Evolutionary conservation across 345 rosid genomes (phyloP), one percentile per base, ranked within the genome.

Genomic region (Eucalyptus polybractea): DNA sequence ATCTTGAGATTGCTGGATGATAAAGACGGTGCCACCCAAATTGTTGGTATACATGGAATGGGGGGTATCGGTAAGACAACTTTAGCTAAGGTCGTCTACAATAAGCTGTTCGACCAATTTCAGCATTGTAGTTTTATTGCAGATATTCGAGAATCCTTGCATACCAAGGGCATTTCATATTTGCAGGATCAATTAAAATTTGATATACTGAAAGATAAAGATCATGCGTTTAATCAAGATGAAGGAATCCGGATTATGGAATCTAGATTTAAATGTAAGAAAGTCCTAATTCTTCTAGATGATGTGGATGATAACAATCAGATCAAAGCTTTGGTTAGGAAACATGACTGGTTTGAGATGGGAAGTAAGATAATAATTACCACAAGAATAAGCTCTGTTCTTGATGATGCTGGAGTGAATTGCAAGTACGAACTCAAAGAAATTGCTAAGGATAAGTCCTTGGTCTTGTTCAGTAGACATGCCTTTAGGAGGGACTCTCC

Each of bases 351-450:
- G 72, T 85, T 85, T 49, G 90, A 15, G 37, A 6, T 24, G 5
- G 90, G 90, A n/a, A 89, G 90, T n/a, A 56, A 49, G 31, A 85
- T 89, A 21, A 89, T 89, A 8, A 86, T 89, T 13, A 89, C 88
- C 5, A 85, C 90, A 0, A 42, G 87, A 27, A 47, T 29, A 0
- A 49, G 5, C 2, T 24, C 45, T 3, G 60, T 86, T 10, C 33
- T 89, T 17, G 31, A 54, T 17, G 16, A 42, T 9, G 10, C 1
- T 13, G 24, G 10, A 8, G 5, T 80, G 15, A 50, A 56, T 1
- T 19, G 7, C 33, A 7, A 40, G 6, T 81, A 33, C 10, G 24
- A 60, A 44, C 42, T 89, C 5, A 3, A 60, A 45, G 81, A 10
- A 85, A 10, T 89, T 40, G 5, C 42, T 40, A 13, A 29, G 10